These are phyloP conservation scores for Magnusiomyces tetraspermus DNA, from an alignment of 1,139 yeast genomes.

Conservation along the genomic window DNA sequence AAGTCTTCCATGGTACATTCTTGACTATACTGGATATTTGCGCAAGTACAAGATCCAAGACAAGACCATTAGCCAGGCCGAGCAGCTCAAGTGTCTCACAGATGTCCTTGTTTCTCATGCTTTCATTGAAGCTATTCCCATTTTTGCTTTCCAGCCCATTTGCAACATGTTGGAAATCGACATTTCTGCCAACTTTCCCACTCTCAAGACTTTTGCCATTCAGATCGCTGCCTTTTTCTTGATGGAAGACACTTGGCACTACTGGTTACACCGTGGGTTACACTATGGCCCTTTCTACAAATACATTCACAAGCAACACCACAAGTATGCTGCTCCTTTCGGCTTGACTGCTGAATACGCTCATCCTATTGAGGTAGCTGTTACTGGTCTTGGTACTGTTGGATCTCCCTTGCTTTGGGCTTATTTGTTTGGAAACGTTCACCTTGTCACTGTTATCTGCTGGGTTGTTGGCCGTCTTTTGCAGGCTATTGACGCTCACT, in stretches of 20 bases:
- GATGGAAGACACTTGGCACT: slow-evolving; percentile 91
- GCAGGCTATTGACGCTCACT: slow-evolving; percentile 94
- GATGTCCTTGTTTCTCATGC: slow-evolving; percentile 77
- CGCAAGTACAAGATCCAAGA: slow-evolving; percentile 75
- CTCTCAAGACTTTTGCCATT: slow-evolving; percentile 42
- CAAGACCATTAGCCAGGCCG: slow-evolving; percentile 56
- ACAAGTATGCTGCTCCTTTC: slow-evolving; percentile 93
- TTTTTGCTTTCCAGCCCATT: slow-evolving; percentile 91
- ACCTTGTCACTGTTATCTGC: slow-evolving; percentile 68
- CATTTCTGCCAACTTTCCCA: slow-evolving; percentile 77
- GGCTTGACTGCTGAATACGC: slow-evolving; percentile 96
- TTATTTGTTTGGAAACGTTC: slow-evolving; percentile 57
- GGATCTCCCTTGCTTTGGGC: slow-evolving; percentile 77
- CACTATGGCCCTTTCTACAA: slow-evolving; percentile 82
- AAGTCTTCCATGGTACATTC: slow-evolving; percentile 73
- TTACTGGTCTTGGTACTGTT: slow-evolving; percentile 87
- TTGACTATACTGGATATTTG: slow-evolving; percentile 69
- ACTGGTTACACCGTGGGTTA: slow-evolving; percentile 82
- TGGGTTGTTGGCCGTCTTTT: slow-evolving; percentile 86
- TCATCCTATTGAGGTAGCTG: slow-evolving; percentile 85
- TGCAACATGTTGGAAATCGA: slow-evolving; percentile 68
- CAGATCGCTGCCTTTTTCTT: slow-evolving; percentile 73
- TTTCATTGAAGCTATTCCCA: slow-evolving; percentile 87
- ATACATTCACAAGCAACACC: slow-evolving; percentile 91
- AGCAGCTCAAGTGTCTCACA: slow-evolving; percentile 87